These are phyloP conservation scores for Termitomyces sp. DNA, from an alignment of 768 basidiomycete genomes.

Conservation along the genomic window DNA sequence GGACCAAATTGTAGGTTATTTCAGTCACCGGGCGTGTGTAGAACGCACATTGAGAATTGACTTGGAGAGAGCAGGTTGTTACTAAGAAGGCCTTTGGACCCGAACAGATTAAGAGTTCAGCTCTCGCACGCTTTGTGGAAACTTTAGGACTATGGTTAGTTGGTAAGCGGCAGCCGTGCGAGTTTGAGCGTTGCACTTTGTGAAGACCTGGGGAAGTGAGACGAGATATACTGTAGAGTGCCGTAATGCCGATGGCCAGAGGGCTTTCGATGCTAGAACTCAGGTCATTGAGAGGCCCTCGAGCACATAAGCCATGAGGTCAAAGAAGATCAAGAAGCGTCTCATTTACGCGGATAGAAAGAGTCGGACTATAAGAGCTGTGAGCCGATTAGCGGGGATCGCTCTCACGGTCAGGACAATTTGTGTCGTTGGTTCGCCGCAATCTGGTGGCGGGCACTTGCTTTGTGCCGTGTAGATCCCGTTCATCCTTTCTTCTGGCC, in stretches of 20 bases:
- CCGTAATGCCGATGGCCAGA: too few species aligned
- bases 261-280: background rate
- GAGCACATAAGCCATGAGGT: background rate
- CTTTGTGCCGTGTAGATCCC: constrained; percentile 4
- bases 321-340: constrained; percentile 6
- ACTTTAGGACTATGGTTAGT: background rate
- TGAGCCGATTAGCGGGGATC: background rate
- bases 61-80: background rate
- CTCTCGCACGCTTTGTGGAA: too few species aligned
- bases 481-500: background rate
- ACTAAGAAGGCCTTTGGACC: background rate
- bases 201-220: background rate
- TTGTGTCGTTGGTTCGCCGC: constrained; percentile 5
- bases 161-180: background rate
- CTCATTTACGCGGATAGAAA: background rate
- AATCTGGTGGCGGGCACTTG: constrained; percentile 11
- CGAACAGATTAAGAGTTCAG: background rate
- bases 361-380: background rate
- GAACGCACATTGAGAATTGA: background rate
- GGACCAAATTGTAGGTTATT: background rate
- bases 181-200: background rate
- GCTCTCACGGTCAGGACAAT: constrained; percentile 13
- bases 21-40: background rate
- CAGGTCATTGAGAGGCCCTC: background rate
- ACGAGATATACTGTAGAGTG: background rate